phyloP scores from a whole-genome alignment of 2,329 filamentous ascomycete species.

The Phaeosphaeriaceae sp. region DNA sequence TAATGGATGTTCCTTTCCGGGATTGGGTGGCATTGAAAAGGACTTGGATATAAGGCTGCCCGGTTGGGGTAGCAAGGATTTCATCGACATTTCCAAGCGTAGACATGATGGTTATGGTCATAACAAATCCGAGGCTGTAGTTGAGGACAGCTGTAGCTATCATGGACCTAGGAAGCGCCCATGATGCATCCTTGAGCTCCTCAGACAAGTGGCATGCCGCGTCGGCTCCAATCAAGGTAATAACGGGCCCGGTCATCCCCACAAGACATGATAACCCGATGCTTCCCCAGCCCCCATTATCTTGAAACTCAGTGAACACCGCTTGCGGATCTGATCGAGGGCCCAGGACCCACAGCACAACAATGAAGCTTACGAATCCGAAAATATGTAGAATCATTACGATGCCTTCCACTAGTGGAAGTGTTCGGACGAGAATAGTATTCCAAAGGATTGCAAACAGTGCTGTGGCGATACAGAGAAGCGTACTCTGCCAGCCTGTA shows the following conservation, averaged over 20 bases:
- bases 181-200: conserved; percentile 39
- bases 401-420: conserved; percentile 38
- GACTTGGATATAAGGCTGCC: no score
- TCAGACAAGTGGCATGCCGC: conserved; percentile 47
- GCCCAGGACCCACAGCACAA: conserved; percentile 28
- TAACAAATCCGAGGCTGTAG: conserved; percentile 45
- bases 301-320: conserved; percentile 54
- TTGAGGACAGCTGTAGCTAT: conserved; percentile 47
- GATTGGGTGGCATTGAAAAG: no score
- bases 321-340: conserved; percentile 43
- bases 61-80: no score
- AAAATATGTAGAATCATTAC: conserved; percentile 56
- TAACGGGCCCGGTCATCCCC: conserved; percentile 30
- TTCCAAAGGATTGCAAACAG: conserved; percentile 36
- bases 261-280: conserved; percentile 49
- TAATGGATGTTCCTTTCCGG: no score
- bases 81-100: neutral
- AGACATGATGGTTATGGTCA: conserved; percentile 38
- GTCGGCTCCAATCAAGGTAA: conserved; percentile 19
- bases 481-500: conserved; percentile 56
- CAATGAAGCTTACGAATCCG: conserved; percentile 58
- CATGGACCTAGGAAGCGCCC: conserved; percentile 46
- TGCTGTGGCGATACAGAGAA: conserved; percentile 53
- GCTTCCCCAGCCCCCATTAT: conserved; percentile 50
- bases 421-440: conserved; percentile 45